Evolutionary conservation across 1,284 basidiomycete species (phyloP).

Genomic region (Apiotrichum laibachii): DNA sequence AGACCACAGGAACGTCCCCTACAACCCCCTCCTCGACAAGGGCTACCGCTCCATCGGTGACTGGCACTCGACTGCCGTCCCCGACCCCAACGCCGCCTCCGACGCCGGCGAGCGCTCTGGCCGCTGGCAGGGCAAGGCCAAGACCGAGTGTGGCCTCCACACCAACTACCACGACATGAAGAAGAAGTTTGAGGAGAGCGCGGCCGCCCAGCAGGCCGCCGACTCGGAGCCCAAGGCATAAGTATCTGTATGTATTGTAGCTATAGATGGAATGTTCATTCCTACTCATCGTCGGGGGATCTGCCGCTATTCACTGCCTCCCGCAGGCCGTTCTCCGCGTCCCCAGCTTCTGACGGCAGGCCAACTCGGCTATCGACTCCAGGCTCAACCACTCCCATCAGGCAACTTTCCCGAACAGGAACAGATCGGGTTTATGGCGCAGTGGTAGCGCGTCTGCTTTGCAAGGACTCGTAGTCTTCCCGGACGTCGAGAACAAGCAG

Average conservation of each 20-base stretch:
- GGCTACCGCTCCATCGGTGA: conserved; percentile 95
- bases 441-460: no score
- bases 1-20: conserved; percentile 64
- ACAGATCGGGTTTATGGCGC: no score
- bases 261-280: background rate
- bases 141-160: conserved; percentile 95
- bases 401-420: no score
- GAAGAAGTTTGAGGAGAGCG: conserved; percentile 48
- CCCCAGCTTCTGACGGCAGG: no score
- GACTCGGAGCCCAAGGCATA: background rate
- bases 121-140: conserved; percentile 83
- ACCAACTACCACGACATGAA: conserved; percentile 69
- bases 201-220: conserved; percentile 10
- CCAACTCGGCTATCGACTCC: no score
- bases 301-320: no score
- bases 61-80: conserved; percentile 86
- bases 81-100: conserved; percentile 54
- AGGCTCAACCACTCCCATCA: no score
- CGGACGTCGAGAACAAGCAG: no score
- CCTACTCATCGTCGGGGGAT: no score
- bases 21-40: conserved; percentile 81
- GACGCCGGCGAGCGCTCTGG: conserved; percentile 81
- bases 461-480: no score
- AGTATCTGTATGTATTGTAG: background rate
- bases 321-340: no score